A percentile compares a stretch with the other conserved stretches of the same genome.
These are phyloP conservation scores for Physcomitrellopsis africana DNA, from an alignment of 225 moss, liverwort and hornwort genomes.

Conservation along the genomic window DNA sequence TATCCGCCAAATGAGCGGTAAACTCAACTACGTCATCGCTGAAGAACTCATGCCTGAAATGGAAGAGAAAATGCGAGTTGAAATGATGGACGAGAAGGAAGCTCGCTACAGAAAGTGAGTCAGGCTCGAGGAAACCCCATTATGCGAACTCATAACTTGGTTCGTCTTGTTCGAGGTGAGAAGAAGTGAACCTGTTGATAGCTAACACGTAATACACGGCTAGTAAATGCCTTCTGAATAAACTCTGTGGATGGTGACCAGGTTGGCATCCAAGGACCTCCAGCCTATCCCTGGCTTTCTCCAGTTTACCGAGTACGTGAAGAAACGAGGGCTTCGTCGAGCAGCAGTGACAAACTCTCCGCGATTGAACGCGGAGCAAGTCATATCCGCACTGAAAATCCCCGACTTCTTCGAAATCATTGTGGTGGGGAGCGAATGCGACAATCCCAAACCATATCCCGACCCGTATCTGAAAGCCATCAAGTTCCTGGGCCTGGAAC, in stretches of 20 bases:
- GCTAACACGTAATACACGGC: too few relatives aligned
- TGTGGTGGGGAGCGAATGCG: slow-evolving; percentile 87
- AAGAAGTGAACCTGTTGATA: too few relatives aligned
- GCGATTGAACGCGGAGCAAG: slow-evolving; percentile 82
- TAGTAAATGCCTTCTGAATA: not conserved
- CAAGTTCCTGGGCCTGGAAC: slow-evolving; percentile 63
- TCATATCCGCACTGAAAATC: slow-evolving; percentile 64
- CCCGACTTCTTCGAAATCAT: slow-evolving; percentile 77
- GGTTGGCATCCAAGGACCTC: slow-evolving; percentile 50
- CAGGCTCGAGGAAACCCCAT: not conserved
- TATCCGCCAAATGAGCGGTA: slow-evolving; percentile 85
- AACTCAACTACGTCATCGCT: slow-evolving; percentile 82
- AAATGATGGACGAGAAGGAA: slow-evolving; percentile 84
- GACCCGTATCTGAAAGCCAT: slow-evolving; percentile 93
- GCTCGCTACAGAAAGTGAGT: slow-evolving; percentile 68
- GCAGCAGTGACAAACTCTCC: slow-evolving; percentile 97
- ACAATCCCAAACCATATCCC: slow-evolving; percentile 80
- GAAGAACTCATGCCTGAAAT: slow-evolving; percentile 78
- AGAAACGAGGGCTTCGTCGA: slow-evolving; percentile 65
- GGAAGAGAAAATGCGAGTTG: slow-evolving; percentile 52
- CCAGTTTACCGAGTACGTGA: slow-evolving; percentile 70
- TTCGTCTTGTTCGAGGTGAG: too few relatives aligned
- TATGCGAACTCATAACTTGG: too few relatives aligned
- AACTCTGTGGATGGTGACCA: slow-evolving; percentile 20
- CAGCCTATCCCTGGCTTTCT: slow-evolving; percentile 65